These are phyloP conservation scores for Kewa caespitosa DNA, from an alignment of 179 eudicot species.

Conservation along the genomic window DNA sequence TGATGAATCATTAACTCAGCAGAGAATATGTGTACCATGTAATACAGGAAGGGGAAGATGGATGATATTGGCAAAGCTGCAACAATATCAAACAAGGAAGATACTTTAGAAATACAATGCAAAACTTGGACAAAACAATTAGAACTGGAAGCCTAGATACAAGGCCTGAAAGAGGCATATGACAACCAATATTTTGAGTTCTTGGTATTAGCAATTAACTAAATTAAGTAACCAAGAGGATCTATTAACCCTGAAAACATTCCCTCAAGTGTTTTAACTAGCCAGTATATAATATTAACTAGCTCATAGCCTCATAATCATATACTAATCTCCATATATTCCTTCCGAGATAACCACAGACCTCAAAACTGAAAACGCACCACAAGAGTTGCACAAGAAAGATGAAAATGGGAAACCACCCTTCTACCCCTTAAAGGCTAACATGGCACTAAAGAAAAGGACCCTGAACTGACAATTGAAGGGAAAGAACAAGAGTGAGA, in stretches of 20 bases:
- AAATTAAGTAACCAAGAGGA: background rate
- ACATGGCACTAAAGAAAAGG: background rate
- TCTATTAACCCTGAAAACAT: too few species aligned
- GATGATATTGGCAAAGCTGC: constrained; percentile 73
- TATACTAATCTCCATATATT: too few species aligned
- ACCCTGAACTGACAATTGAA: background rate
- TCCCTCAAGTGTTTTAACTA: too few species aligned
- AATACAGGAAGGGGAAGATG: constrained; percentile 67
- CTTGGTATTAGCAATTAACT: background rate
- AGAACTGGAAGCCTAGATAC: background rate
- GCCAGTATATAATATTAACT: too few species aligned
- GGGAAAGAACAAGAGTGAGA: background rate
- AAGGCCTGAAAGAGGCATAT: background rate
- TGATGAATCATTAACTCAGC: background rate
- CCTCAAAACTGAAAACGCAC: too few species aligned
- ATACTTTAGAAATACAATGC: constrained; percentile 12
- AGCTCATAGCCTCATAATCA: too few species aligned
- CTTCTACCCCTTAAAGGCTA: too few species aligned
- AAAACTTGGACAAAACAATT: background rate
- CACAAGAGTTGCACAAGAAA: too few species aligned
- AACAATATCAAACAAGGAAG: constrained; percentile 17
- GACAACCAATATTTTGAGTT: background rate
- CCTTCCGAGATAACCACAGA: too few species aligned
- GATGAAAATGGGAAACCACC: too few species aligned
- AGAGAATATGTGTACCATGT: constrained; percentile 49